Evolutionary conservation across 257 asterid species (phyloP), one percentile per base, ranked within the genome.

Genomic region (Fraxinus pennsylvanica): DNA sequence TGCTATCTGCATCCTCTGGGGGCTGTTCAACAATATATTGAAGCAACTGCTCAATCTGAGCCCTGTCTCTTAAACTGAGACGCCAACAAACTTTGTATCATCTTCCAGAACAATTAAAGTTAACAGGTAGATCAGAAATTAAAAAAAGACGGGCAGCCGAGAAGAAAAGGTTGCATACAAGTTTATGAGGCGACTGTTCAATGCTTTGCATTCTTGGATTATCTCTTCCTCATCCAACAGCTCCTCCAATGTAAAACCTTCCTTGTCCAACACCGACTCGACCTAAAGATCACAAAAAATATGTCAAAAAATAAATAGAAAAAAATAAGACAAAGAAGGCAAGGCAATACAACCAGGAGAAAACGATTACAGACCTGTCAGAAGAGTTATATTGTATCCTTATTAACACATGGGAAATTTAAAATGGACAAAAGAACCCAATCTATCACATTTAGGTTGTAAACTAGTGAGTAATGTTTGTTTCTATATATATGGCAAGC

Each of bases 151-250:
- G 63, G 41, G 61, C 36, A 74, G 77, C 71, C 22, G 72, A 83
- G 81, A 25, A 45, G 72, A 39, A 67, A 36, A 35, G 14, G 69
- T 63, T 63, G 27, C 85, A 76, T 96, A 96, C 99, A 96, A 96
- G 85, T 96, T 96, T 82, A 96, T 91, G 67, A 96, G 99, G 76
- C 99, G 97, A 71, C 96, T 89, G 90, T 96, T 96, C 76, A 96
- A 85, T 78, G 97, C 96, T 87, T 96, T 96, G 98, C 99, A 96
- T 83, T 96, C 99, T 92, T 96, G 99, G 80, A 96, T 93, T 80
- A 92, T 92, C 88, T 96, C 99, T 85, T 96, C 99, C 84, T 92
- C 99, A 76, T 96, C 99, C 91, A 96, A 86, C 81, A 96, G 99
- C 87, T 96, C 99, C 81, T 96, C 99, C 89, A 96, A 81, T 1